Evolutionary conservation across 345 rosid genomes (phyloP).

Genomic region (Citrus hindsii): DNA sequence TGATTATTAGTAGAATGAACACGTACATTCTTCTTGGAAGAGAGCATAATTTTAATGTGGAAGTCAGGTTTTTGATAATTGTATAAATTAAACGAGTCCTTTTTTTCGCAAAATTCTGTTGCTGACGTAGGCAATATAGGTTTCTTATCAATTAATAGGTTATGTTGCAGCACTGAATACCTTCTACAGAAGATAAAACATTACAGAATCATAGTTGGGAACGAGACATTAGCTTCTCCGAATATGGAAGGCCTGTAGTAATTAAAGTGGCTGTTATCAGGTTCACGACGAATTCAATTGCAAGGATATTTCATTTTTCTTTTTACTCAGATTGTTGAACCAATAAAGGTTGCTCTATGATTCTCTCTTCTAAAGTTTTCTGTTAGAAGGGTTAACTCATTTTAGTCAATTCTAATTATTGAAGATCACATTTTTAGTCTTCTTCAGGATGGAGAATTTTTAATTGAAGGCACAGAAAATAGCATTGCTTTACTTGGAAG

Average conservation of each 20-base stretch:
- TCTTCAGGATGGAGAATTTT: neutral
- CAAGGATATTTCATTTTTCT: neutral
- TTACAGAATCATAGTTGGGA: neutral
- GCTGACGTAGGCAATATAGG: neutral
- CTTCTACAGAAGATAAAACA: neutral
- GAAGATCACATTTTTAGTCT: neutral
- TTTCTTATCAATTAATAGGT: neutral
- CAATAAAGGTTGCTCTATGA: neutral
- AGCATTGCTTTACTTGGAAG: neutral
- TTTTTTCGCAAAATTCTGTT: neutral
- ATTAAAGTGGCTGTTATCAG: neutral
- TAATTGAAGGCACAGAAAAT: neutral
- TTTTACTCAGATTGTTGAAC: neutral
- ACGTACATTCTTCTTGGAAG: neutral
- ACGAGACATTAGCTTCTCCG: neutral
- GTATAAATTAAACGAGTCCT: neutral
- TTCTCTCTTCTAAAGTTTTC: neutral
- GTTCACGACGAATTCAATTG: neutral
- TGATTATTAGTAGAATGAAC: neutral
- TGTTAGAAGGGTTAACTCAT: neutral
- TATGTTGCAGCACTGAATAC: neutral
- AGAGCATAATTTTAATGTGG: neutral
- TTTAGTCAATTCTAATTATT: neutral
- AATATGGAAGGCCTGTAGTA: neutral
- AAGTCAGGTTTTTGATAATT: neutral